Base-by-base conservation (phyloP, 2,329 filamentous ascomycete species). In the Pyrenophora teres region DNA sequence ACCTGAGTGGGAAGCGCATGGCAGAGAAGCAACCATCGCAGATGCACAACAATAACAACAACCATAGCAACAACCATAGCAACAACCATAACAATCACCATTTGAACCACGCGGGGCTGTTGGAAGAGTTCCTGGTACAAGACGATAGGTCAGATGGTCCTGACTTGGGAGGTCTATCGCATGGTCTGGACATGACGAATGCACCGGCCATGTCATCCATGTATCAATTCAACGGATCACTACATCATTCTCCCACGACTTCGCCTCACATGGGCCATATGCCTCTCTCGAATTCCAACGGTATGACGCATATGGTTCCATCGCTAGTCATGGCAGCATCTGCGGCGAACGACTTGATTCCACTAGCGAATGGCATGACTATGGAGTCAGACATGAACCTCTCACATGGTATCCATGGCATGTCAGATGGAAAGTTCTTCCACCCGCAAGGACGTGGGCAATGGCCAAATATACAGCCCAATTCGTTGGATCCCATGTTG, bases 1-100 rank as follows among this genome's bases (percentile, higher is more conserved):
- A 89, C 62, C 78, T 57, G 68, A 80, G 69, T 54, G 79, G 74
- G 61, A 76, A 73, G 71, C 79, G 74, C 61, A 72, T 68, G 59
- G 52, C 65, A 6, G 67, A 60, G 32, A 68, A 66, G 68, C 70
- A 67, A 47, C 60, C 56, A n/a, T 56, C 57, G 35, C 57, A 60
- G 30, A 50, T 51, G 9, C 63, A 64, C 27, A 58, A 52, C 32
- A 38, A 32, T 15, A 33, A 41, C 15, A 43, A 41, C 70, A 67
- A 47, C 60, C 56, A n/a, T 56, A 57, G 35, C 57, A 60, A 64
- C 27, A 58, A 52, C 32, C 35, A 32, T 15, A 33, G 39, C 15
- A 43, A 41, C 5, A 40, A 44, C 15, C 39, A 41, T 3, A 40
- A 46, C 52, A 57, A 13, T 30, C 27, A 57, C 35, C 59, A 55